phyloP scores from a whole-genome alignment of 1,284 basidiomycete species.

The Grifola frondosa region DNA sequence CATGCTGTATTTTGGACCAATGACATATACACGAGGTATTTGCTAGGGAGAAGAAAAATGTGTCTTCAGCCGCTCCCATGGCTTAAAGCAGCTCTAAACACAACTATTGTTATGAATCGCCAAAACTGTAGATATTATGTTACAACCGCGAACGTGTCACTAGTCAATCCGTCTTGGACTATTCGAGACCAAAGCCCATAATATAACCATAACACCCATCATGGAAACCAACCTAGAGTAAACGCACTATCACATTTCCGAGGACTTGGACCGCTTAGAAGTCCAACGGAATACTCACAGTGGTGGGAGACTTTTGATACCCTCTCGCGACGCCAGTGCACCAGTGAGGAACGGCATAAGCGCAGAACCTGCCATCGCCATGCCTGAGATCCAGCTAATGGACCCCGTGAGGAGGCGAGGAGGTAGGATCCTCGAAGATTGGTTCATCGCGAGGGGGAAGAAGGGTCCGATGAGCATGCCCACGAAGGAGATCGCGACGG shows the following conservation, averaged over 20 bases:
- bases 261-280: not conserved
- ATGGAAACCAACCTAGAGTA: constrained; percentile 21
- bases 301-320: constrained; percentile 51
- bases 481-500: constrained; percentile 53
- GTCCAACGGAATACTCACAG: no score
- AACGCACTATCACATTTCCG: not conserved
- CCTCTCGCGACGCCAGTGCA: constrained; percentile 44
- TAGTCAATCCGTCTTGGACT: constrained; percentile 13
- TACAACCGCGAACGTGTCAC: no score
- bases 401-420: constrained; percentile 49
- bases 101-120: no score
- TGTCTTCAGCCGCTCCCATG: no score
- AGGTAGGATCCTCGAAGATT: constrained; percentile 46
- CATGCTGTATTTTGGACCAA: no score
- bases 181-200: constrained; percentile 22
- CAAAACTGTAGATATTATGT: no score
- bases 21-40: no score
- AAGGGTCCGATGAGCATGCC: constrained; percentile 53
- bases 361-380: constrained; percentile 53
- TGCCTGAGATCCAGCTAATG: constrained; percentile 56
- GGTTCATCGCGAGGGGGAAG: constrained; percentile 53
- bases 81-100: no score
- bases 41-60: no score
- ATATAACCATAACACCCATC: constrained; percentile 22
- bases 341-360: constrained; percentile 55